phyloP scores from a whole-genome alignment of 352 stramenopile genomes.

The Pythium vanterpoolii region DNA sequence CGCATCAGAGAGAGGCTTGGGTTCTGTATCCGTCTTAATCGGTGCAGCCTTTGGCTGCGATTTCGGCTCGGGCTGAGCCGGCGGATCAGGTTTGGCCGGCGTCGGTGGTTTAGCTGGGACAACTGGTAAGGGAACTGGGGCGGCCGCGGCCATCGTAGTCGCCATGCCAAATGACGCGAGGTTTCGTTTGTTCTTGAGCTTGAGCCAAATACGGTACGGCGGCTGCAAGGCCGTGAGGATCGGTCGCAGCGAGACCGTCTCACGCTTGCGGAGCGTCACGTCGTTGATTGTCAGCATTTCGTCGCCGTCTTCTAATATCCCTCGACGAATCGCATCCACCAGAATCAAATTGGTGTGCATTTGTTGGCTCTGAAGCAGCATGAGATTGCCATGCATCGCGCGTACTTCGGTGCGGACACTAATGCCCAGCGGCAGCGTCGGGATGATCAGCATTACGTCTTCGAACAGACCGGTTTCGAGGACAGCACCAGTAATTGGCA shows the following conservation, averaged over 20 bases:
- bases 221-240: slow-evolving; percentile 34
- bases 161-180: slow-evolving; percentile 7
- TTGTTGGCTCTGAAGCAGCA: slow-evolving; percentile 12
- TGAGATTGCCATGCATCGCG: slow-evolving; percentile 15
- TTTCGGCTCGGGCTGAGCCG: neutral
- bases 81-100: neutral
- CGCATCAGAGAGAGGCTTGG: neutral
- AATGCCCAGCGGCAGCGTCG: slow-evolving; percentile 51
- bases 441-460: slow-evolving; percentile 61
- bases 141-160: neutral
- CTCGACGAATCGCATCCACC: slow-evolving; percentile 39
- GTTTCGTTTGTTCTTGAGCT: slow-evolving; percentile 35
- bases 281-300: slow-evolving; percentile 68
- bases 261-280: slow-evolving; percentile 31
- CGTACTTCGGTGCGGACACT: slow-evolving; percentile 30
- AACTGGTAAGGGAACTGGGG: neutral
- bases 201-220: slow-evolving; percentile 58
- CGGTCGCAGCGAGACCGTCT: slow-evolving; percentile 28
- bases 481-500: slow-evolving; percentile 1
- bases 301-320: slow-evolving; percentile 55
- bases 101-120: slow-evolving; percentile 2
- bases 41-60: neutral
- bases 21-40: slow-evolving; percentile 1
- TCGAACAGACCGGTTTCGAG: slow-evolving; percentile 31
- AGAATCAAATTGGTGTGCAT: slow-evolving; percentile 34